phyloP scores from a whole-genome alignment of 73 alveolate species.

The Uronychia binucleata region DNA sequence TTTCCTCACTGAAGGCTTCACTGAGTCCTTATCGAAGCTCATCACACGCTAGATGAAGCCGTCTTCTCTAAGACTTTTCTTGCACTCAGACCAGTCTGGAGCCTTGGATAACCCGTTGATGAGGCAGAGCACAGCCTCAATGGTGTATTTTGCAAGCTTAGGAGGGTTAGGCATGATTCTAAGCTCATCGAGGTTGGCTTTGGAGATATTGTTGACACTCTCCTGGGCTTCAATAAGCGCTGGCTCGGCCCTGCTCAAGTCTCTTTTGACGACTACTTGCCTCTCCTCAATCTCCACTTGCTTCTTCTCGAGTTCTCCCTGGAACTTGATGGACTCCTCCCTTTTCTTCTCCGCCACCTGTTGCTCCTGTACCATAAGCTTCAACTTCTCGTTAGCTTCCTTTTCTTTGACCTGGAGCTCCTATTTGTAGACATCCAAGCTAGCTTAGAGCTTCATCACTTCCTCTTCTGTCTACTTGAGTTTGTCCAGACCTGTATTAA shows the following conservation, averaged over 20 bases:
- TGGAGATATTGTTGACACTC: constrained; percentile 86
- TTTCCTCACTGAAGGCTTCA: constrained; percentile 52
- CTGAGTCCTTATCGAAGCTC: constrained; percentile 84
- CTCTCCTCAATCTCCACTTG: constrained; percentile 81
- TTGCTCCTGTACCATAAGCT: constrained; percentile 92
- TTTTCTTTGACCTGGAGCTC: constrained; percentile 89
- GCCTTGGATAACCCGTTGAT: constrained; percentile 59
- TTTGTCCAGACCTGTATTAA: constrained; percentile 96
- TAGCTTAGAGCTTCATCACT: constrained; percentile 87
- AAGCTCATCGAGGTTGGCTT: constrained; percentile 85
- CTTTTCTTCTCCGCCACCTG: constrained; percentile 93
- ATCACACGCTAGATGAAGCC: constrained; percentile 88
- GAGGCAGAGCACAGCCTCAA: constrained; percentile 90
- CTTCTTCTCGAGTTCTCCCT: constrained; percentile 70
- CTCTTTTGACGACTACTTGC: constrained; percentile 77
- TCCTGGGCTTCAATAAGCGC: constrained; percentile 94
- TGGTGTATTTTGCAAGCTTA: constrained; percentile 77
- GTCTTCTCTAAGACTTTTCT: constrained; percentile 74
- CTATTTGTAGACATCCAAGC: constrained; percentile 85
- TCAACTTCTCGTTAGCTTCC: constrained; percentile 94
- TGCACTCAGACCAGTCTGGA: constrained; percentile 92
- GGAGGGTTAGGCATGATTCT: constrained; percentile 93
- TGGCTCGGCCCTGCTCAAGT: constrained; percentile 94
- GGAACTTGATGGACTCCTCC: constrained; percentile 73
- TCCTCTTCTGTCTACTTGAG: constrained; percentile 85